Evolutionary conservation across 2,329 filamentous ascomycete species (phyloP), one percentile per base, ranked within the genome.

Genomic region (Alternaria atra): DNA sequence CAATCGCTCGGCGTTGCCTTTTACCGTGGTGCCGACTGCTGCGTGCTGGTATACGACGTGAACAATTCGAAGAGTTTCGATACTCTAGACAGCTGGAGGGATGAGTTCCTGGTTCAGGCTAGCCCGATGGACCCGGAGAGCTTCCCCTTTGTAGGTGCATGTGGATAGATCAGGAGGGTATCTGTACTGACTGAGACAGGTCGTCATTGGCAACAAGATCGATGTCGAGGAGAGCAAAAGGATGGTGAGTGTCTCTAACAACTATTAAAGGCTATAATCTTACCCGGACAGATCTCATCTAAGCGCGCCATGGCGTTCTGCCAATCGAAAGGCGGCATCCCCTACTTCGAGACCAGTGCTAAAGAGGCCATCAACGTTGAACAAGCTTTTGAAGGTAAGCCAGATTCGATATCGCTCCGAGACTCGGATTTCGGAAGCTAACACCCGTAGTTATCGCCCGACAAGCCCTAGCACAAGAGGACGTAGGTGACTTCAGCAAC

Each of bases 61-160:
- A 99, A 99, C 84, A 98, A 97, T 80, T 91, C 94, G 64, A 99
- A 99, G 88, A 97, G 93, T 80, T 99, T 99, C 80, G 95, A 99
- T 79, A 96, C 94, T 13, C 87, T 99, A 61, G 95, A 99, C 80
- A 97, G 93, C 82, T 99, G 95, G 95, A 87, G 95, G 75, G 95
- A 99, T 77, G 95, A 99, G 80, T 99, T 99, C 78, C 82, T 99
- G 70, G 97, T 99, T 71, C 95, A 99, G 82, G 95, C 95, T 6
- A 97, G 93, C 69, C 95, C 95, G 5, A 90, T 96, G 76, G 95
- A 99, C 73, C 95, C 95, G 2, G 94, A 97, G 79, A 97, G 91
- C 80, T 99, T 99, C 80, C 95, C 95, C 51, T 99, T 99, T 78
- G 95, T 97, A 82, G 80, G 91, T 55, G 23, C 6, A 20, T 20